A percentile compares a stretch with the other conserved stretches of the same genome.
Evolutionary conservation across 306 rosid genomes (phyloP).

Genomic region (Malus orientalis): DNA sequence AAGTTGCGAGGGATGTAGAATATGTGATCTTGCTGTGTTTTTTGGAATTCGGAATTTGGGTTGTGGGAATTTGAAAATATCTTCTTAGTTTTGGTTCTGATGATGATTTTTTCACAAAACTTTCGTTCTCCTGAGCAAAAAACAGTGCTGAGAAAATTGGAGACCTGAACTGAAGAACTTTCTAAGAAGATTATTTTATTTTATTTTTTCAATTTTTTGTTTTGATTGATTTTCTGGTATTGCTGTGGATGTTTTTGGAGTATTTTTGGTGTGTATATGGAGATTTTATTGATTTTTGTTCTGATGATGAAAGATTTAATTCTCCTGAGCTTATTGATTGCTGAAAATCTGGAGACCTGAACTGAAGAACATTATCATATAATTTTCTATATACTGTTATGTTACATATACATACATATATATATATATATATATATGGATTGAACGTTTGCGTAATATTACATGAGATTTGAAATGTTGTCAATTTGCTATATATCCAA

Average conservation of each 20-base stretch:
- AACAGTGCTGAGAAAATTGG: not conserved
- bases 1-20: not conserved
- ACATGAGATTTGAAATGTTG: not conserved
- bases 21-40: not conserved
- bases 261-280: not conserved
- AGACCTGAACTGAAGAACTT: not conserved
- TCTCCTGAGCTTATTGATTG: not conserved
- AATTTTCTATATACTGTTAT: too few relatives aligned
- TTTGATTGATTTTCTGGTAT: not conserved
- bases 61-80: not conserved
- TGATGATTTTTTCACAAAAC: not conserved
- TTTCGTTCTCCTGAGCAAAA: not conserved
- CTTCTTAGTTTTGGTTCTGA: not conserved
- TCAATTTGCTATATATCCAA: too few relatives aligned
- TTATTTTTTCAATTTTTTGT: not conserved
- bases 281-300: not conserved
- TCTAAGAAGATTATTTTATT: not conserved
- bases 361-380: not conserved
- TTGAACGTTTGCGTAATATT: too few relatives aligned
- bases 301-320: not conserved
- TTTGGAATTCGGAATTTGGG: not conserved
- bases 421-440: too few relatives aligned
- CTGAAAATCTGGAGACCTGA: slow-evolving; percentile 3
- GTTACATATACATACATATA: too few relatives aligned
- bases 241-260: not conserved